Percentiles rank a stretch among this genome's conserved stretches.
Conservation (phyloP, 768 basidiomycete species). For the Suillus fuscotomentosus region DNA sequence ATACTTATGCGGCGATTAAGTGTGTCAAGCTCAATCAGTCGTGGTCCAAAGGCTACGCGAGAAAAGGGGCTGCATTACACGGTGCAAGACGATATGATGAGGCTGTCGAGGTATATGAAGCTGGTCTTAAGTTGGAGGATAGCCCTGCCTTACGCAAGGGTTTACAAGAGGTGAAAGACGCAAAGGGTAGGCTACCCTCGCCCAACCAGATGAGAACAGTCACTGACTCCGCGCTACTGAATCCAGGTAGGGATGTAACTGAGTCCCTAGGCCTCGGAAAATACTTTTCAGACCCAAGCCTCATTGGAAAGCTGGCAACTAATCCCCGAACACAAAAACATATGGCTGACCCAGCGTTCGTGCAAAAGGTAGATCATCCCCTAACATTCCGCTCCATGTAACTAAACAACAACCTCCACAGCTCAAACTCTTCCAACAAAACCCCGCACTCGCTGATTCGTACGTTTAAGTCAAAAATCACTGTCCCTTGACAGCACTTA, state of each 20-base stretch:
- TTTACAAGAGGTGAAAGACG: constrained; percentile 83
- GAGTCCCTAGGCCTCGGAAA: constrained; percentile 64
- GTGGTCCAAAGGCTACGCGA: constrained; percentile 89
- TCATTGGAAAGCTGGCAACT: constrained; percentile 78
- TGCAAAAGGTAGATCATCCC: constrained; percentile 52
- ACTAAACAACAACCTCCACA: constrained; percentile 21
- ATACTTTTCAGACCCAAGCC: constrained; percentile 81
- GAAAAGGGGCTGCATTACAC: constrained; percentile 92
- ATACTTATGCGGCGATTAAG: constrained; percentile 35
- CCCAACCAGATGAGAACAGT: not conserved
- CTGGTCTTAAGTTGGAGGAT: constrained; percentile 79
- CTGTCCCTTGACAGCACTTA: not conserved
- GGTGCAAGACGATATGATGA: constrained; percentile 77
- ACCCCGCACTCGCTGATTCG: constrained; percentile 63
- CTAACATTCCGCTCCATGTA: not conserved
- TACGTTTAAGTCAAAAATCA: constrained; percentile 25
- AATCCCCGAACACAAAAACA: constrained; percentile 87
- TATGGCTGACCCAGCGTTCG: constrained; percentile 80
- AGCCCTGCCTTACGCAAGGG: constrained; percentile 83
- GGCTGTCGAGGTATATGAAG: constrained; percentile 81
- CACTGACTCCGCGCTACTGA: not conserved
- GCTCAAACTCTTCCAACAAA: constrained; percentile 66
- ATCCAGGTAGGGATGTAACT: constrained; percentile 34
- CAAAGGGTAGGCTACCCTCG: constrained; percentile 54
- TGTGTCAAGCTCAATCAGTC: constrained; percentile 75